Evolutionary conservation across 2,329 filamentous ascomycete species (phyloP), one percentile per base, ranked within the genome.

Genomic region (Colletotrichum plurivorum): DNA sequence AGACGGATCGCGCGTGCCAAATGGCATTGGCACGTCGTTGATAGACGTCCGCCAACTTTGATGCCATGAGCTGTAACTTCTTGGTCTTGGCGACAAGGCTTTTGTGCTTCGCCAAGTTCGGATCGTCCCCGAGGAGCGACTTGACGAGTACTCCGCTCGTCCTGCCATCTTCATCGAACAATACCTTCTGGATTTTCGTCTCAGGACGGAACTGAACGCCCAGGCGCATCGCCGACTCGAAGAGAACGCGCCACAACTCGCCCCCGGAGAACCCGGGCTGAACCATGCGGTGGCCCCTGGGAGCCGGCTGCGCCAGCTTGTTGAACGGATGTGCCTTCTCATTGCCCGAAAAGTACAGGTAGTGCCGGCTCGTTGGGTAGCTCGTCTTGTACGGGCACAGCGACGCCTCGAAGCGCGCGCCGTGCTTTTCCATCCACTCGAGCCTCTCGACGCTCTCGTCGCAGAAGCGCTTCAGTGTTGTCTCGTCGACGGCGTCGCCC

Each of bases 311-410:
- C 9, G 66, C 69, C 22, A 63, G 22, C 4, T 25, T 39, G 53
- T 45, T 48, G 49, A 55, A 71, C 0, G 66, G 66, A 22, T 65
- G 22, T 0, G 66, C 56, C 61, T 59, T 63, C 41, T 69, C 66
- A 53, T 60, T 71, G 18, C 69, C 69, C 1, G 69, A 71, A 16
- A 57, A 66, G 39, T 61, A 71, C 7, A 71, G 52, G 7, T 45
- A 51, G 18, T 69, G 41, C 18, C 20, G 41, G 43, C 64, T 52
- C 20, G 56, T 69, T 2, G 71, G 68, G 54, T 69, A 71, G 69
- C 69, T 71, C n/a, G 71, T 72, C 55, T 61, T 64, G 51, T 57
- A 72, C 7, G 63, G 64, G 25, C 71, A 72, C 20, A 72, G 25
- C 13, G 55, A n/a, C 13, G 49, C 57, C 22, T 52, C 57, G 49